Base-by-base conservation (phyloP, 2,329 filamentous ascomycete species). In the Xylariaceae sp. region DNA sequence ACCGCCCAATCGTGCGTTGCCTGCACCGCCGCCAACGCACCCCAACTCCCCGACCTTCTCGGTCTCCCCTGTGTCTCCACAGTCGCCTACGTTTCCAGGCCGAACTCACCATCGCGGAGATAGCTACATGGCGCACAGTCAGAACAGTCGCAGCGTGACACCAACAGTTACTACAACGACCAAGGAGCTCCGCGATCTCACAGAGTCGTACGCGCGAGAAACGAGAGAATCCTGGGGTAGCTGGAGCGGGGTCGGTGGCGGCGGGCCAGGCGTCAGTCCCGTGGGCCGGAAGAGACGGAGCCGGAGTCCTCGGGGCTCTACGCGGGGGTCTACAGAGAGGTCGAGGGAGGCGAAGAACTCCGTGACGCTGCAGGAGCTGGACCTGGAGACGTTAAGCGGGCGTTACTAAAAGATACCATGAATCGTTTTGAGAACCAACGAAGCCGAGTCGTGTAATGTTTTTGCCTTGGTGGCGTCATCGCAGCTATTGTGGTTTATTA, bases 1-100 rank as follows among this genome's bases (percentile, higher is more conserved):
- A 0, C 78, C 79, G 0, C 79, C 80, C 0, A 77, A 63, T 4
- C 71, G 74, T n/a, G 76, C 76, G 2, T 73, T 81, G 2, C 77
- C 77, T 0, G 62, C 67, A 3, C 62, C 67, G 0, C 68, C 72
- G 4, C 57, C 60, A n/a, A 58, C 55, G 1, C 60, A 60, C 50
- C 60, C 64, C 8, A 61, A 53, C 53, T 61, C 61, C 6, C 57
- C 61, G n/a, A 57, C 58, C 18, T 62, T 59, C 47, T 53, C 57
- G 4, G 53, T 51, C 15, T 64, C 65, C n/a, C 57, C 66, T 15
- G 35, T 57, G 4, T 63, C 63, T 17, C 65, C 69, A 2, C 55
- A 60, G 0, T 69, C 69, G 0, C 68, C 67, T 9, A 68, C 67
- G 1, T 70, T 69, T 13, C 54, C 68, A 13, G 51, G 51, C 11